Percentiles rank a stretch among this genome's conserved stretches.
Conservation (phyloP, 2,329 filamentous ascomycete genomes). For the Fusarium pseudograminearum region DNA sequence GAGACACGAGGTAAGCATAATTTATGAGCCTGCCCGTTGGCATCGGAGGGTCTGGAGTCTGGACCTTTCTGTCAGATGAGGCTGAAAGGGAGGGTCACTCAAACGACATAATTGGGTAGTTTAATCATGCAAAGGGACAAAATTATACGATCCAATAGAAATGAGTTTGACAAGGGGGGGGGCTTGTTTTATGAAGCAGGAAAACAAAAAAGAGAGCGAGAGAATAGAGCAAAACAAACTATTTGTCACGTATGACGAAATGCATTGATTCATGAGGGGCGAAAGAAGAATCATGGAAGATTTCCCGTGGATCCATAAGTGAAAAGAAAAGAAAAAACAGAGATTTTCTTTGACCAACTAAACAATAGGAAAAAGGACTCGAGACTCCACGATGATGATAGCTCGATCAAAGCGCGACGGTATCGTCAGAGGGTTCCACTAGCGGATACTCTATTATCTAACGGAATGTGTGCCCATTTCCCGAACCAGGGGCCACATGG, state of each 20-base stretch:
- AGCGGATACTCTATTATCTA: constrained; percentile 46
- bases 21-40: constrained; percentile 12
- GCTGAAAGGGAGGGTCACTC: constrained; percentile 39
- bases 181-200: background rate
- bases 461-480: constrained; percentile 48
- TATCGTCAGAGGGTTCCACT: constrained; percentile 34
- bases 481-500: constrained; percentile 39
- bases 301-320: constrained; percentile 20
- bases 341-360: background rate
- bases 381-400: constrained; percentile 3
- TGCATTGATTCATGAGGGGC: constrained; percentile 6
- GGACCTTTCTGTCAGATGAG: constrained; percentile 41
- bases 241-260: constrained; percentile 45
- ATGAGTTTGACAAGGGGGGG: background rate
- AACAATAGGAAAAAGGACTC: background rate
- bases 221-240: constrained; percentile 9
- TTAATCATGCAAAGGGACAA: constrained; percentile 7
- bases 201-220: background rate
- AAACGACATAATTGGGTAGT: constrained; percentile 24
- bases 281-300: constrained; percentile 36
- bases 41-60: constrained; percentile 8
- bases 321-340: background rate
- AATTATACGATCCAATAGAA: constrained; percentile 16
- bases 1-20: constrained; percentile 29
- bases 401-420: constrained; percentile 26